Conservation (phyloP, 345 rosid species). For the Orychophragmus violaceus region DNA sequence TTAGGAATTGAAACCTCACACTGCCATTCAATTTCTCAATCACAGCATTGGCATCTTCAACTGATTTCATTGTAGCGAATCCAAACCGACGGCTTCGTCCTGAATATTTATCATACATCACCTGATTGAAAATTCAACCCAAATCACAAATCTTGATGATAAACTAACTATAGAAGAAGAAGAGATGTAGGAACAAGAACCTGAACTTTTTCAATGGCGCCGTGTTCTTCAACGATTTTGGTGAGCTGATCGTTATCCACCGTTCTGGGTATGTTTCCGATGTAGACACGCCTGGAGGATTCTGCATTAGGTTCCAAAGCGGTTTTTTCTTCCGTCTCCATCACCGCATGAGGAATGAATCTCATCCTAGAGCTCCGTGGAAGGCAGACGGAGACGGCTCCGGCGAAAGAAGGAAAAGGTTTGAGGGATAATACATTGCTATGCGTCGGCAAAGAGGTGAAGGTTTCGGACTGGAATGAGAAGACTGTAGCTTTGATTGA, state of each 20-base stretch:
- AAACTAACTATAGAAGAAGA: not conserved
- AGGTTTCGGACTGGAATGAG: constrained; percentile 17
- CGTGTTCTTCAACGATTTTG: constrained; percentile 66
- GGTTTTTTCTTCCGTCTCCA: constrained; percentile 40
- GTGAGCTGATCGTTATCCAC: constrained; percentile 49
- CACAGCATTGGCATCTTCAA: constrained; percentile 75
- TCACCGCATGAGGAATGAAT: constrained; percentile 36
- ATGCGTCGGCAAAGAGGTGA: not conserved
- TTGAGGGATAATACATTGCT: constrained; percentile 3
- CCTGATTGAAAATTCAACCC: not conserved
- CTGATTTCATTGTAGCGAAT: constrained; percentile 78
- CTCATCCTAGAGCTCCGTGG: constrained; percentile 23
- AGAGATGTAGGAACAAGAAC: constrained; percentile 24
- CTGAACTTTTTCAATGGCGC: constrained; percentile 75
- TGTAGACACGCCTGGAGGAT: constrained; percentile 54
- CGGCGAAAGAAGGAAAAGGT: constrained; percentile 2
- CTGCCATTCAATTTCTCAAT: constrained; percentile 78
- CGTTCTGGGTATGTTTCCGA: constrained; percentile 80
- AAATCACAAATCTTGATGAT: not conserved
- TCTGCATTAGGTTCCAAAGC: constrained; percentile 38
- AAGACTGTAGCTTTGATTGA: constrained; percentile 21
- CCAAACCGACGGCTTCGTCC: not conserved
- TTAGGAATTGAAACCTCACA: constrained; percentile 32
- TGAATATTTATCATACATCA: not conserved
- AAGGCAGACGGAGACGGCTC: constrained; percentile 9